Conservation (phyloP, 164 flowering plant genomes). For the Vitis riparia region DNA sequence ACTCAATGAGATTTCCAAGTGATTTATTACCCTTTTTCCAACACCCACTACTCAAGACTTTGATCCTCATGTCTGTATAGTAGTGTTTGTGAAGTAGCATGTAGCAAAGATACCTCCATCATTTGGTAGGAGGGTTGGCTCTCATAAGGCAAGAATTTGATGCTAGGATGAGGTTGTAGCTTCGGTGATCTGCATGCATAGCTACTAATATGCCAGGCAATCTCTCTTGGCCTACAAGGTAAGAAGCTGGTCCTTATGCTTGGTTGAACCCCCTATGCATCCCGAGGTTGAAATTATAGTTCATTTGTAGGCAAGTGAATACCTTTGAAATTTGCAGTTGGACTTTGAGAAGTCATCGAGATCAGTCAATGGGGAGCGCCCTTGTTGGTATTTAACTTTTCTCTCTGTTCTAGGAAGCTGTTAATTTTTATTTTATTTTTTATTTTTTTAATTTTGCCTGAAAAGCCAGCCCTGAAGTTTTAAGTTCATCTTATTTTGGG, state of each 20-base stretch:
- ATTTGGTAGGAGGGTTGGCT: background rate
- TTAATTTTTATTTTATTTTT: no score
- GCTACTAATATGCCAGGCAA: background rate
- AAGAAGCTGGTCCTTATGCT: background rate
- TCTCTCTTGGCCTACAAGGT: background rate
- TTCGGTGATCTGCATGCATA: background rate
- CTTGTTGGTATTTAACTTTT: no score
- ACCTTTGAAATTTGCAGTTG: constrained; percentile 2
- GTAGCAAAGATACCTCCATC: background rate
- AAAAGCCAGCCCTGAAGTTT: no score
- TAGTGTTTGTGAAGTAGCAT: background rate
- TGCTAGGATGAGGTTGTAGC: background rate
- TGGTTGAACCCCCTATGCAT: background rate
- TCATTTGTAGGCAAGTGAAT: background rate
- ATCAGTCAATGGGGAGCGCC: no score
- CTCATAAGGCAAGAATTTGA: background rate
- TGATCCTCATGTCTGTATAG: background rate
- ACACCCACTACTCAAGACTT: background rate
- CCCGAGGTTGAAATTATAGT: background rate
- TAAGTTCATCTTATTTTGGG: no score
- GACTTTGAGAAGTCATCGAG: background rate
- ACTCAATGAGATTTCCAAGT: background rate
- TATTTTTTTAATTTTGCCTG: no score
- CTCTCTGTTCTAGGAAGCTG: no score
- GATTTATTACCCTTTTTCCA: background rate